These are phyloP conservation scores for Coemansia sp. DNA, from an alignment of 192 early-diverging fungal species.

Conservation along the genomic window DNA sequence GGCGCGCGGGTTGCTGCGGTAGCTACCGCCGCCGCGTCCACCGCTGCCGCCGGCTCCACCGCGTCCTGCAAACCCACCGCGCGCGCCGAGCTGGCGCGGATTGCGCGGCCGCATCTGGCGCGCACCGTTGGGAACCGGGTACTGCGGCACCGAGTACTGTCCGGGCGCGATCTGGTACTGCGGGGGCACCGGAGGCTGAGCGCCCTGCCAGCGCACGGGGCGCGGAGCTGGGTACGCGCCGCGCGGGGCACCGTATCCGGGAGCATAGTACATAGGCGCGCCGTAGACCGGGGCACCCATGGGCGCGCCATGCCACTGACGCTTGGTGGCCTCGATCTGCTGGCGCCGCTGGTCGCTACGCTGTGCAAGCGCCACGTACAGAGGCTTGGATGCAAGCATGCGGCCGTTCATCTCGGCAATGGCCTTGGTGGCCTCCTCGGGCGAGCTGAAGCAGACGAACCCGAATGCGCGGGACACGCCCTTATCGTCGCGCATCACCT, in stretches of 20 bases:
- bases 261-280: conserved; percentile 62
- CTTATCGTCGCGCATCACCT: conserved; percentile 97
- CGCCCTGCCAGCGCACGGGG: conserved; percentile 61
- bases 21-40: conserved; percentile 19
- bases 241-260: conserved; percentile 57
- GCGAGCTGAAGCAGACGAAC: conserved; percentile 99
- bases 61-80: conserved; percentile 54
- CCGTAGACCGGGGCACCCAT: conserved; percentile 58
- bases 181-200: conserved; percentile 44
- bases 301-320: conserved; percentile 70
- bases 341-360: conserved; percentile 95
- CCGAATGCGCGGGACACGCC: conserved; percentile 90
- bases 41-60: conserved; percentile 33
- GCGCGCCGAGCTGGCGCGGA: conserved; percentile 43
- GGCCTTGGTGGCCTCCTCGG: conserved; percentile 98
- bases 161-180: conserved; percentile 52
- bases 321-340: conserved; percentile 95
- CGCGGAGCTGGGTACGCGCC: conserved; percentile 58
- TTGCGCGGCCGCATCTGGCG: conserved; percentile 55
- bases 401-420: conserved; percentile 99
- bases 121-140: conserved; percentile 43
- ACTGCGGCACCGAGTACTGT: conserved; percentile 54
- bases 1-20: conserved; percentile 49
- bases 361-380: conserved; percentile 98
- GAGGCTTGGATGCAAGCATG: conserved; percentile 92